A percentile compares a stretch with the other conserved stretches of the same genome.
phyloP scores from a whole-genome alignment of 306 rosid species.

The Cucumis melo region DNA sequence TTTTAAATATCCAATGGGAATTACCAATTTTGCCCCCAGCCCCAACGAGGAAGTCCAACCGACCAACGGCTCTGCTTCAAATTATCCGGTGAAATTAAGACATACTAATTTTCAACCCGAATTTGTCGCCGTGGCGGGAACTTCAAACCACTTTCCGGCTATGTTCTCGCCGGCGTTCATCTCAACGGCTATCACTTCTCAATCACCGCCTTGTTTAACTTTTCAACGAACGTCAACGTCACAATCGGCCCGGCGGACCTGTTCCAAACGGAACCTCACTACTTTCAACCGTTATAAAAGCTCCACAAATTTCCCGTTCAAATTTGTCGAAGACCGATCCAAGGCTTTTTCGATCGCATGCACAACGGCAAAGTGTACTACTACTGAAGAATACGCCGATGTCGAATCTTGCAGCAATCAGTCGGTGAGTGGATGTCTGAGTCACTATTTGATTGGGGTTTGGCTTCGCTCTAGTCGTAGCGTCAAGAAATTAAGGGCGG shows the following conservation, averaged over 20 bases:
- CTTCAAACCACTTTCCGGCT: slow-evolving; percentile 8
- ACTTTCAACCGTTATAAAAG: not conserved
- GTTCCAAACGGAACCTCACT: slow-evolving; percentile 5
- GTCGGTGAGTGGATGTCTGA: slow-evolving; percentile 14
- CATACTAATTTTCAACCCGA: not conserved
- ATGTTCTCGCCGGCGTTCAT: slow-evolving; percentile 26
- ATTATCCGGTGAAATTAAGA: not conserved
- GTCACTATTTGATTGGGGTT: slow-evolving; percentile 33
- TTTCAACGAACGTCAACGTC: not conserved
- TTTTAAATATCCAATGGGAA: not conserved
- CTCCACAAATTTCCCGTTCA: not conserved
- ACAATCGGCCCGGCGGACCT: not conserved
- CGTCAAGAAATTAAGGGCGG: slow-evolving; percentile 37
- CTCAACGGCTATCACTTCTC: slow-evolving; percentile 16
- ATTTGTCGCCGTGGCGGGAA: not conserved
- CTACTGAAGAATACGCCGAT: slow-evolving; percentile 13
- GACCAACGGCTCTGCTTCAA: not conserved
- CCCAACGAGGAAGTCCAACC: not conserved
- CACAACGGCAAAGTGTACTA: not conserved
- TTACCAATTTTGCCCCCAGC: not conserved
- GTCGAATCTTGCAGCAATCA: slow-evolving; percentile 7
- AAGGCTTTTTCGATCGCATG: not conserved
- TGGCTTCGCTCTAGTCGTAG: slow-evolving; percentile 50
- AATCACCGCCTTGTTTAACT: slow-evolving; percentile 12
- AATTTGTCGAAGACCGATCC: not conserved